Evolutionary conservation across 2,329 filamentous ascomycete genomes (phyloP), one percentile per base, ranked within the genome.

Genomic region (Claviceps fusiformis): DNA sequence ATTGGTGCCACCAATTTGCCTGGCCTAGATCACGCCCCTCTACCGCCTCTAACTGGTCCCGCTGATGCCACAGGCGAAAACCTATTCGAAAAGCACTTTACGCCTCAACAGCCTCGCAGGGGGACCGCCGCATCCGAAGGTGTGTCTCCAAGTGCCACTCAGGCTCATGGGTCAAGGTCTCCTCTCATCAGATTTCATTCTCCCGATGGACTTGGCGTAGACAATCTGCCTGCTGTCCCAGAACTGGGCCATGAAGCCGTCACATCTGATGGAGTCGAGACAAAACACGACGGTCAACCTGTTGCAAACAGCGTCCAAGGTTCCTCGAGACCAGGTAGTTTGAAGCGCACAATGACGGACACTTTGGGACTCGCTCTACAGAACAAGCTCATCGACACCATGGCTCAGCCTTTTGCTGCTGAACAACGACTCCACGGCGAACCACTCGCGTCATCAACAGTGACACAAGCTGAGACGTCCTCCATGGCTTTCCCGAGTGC

Each of bases 291-390:
- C 61, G 72, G 71, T 51, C 76, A 75, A 5, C 78, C 79, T 17
- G 67, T 71, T 3, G 29, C 45, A n/a, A 19, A 7, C 24, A 71
- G 74, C 60, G 77, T 76, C 3, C 76, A 81, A 19, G 80, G 82
- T 33, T 59, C 71, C 17, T 80, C 81, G 55, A 75, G 82, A 59
- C 82, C 83, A 55, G 79, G 82, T 53, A 87, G 71, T 55, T 71
- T 96, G 59, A 95, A 91, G 71, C 82, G 92, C 64, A 95, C 92
- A 19, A 86, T 87, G 71, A 97, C 92, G 17, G 92, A 97, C 68
- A 81, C 87, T 27, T 80, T 81, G 53, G 80, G 87, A 19, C 77
- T 87, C 33, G 83, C 83, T 19, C 73, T 95, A 60, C 88, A 95
- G 68, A 85, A 86, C 63, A 92, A 86, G 70, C 81, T 96, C 49